These are phyloP conservation scores for Hondaea fermentalgiana DNA, from an alignment of 108 stramenopile genomes.

Conservation along the genomic window DNA sequence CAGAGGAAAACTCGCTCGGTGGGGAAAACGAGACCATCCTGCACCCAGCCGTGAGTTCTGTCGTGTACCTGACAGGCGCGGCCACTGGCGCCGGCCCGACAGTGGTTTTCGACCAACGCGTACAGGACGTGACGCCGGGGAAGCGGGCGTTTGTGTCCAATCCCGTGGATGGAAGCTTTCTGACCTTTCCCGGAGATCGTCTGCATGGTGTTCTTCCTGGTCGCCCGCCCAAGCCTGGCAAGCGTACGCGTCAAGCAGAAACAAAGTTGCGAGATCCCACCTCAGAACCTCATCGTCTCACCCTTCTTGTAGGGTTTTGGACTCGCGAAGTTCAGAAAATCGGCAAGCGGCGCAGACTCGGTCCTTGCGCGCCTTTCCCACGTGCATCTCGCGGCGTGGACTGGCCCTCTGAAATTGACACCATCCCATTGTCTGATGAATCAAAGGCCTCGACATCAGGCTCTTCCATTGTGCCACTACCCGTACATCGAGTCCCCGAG, in stretches of 20 bases:
- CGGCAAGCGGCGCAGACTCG: conserved; percentile 57
- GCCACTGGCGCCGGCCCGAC: conserved; percentile 55
- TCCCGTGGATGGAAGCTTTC: conserved; percentile 57
- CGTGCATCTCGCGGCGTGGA: conserved; percentile 28
- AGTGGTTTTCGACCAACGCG: conserved; percentile 69
- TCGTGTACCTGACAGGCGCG: conserved; percentile 66
- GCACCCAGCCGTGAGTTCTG: conserved; percentile 66
- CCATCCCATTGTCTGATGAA: background rate
- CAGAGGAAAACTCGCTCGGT: conserved; percentile 64
- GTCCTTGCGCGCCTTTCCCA: conserved; percentile 72
- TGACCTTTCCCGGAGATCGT: conserved; percentile 65
- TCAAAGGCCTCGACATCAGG: too few species aligned
- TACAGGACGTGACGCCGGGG: conserved; percentile 50
- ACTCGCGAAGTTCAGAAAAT: conserved; percentile 60
- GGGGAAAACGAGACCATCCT: conserved; percentile 50
- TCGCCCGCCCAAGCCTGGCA: conserved; percentile 23
- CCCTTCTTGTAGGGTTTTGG: conserved; percentile 82
- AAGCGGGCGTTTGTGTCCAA: conserved; percentile 43
- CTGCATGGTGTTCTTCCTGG: conserved; percentile 76
- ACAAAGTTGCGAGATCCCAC: background rate
- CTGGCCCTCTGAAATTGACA: background rate
- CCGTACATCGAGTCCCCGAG: background rate
- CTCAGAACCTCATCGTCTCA: conserved; percentile 30
- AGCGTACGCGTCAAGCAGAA: background rate
- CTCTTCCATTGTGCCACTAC: background rate